phyloP scores from a whole-genome alignment of 257 asterid species.

The Osmanthus fragrans region DNA sequence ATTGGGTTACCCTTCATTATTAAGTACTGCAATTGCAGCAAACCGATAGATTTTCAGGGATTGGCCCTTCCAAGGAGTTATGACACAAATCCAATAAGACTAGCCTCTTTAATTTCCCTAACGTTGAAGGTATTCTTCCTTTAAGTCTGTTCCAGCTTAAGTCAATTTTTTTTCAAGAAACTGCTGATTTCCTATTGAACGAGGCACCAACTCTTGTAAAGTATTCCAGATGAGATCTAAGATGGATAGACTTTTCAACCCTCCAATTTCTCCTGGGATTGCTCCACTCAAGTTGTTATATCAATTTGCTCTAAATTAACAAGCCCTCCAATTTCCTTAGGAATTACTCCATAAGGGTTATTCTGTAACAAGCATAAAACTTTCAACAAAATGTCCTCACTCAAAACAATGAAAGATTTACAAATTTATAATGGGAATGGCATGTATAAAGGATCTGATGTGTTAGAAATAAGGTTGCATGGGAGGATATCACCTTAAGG shows the following conservation, averaged over 20 bases:
- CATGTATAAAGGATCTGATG: no score
- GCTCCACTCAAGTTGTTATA: conserved; percentile 47
- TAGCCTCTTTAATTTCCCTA: conserved; percentile 39
- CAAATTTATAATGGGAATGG: no score
- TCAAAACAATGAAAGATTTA: no score
- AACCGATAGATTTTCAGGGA: conserved; percentile 38
- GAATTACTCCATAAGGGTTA: conserved; percentile 52
- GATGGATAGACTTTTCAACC: conserved; percentile 32
- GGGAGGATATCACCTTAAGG: no score
- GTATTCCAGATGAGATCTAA: conserved; percentile 51
- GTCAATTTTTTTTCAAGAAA: conserved; percentile 50
- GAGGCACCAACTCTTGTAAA: conserved; percentile 30
- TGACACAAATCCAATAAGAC: conserved; percentile 50
- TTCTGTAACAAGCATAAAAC: conserved; percentile 46
- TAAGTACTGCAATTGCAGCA: conserved; percentile 49
- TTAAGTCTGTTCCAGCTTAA: conserved; percentile 45
- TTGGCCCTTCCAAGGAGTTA: conserved; percentile 43
- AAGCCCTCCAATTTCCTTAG: conserved; percentile 38
- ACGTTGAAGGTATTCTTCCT: conserved; percentile 44
- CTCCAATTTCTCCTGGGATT: conserved; percentile 48
- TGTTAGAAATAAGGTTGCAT: no score
- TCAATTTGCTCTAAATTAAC: conserved; percentile 48
- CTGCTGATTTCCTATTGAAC: conserved; percentile 32
- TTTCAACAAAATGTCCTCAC: no score
- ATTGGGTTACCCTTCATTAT: conserved; percentile 55